Conservation (phyloP, 176 grass and related monocot genomes). For the barley (Hordeum vulgare) region DNA sequence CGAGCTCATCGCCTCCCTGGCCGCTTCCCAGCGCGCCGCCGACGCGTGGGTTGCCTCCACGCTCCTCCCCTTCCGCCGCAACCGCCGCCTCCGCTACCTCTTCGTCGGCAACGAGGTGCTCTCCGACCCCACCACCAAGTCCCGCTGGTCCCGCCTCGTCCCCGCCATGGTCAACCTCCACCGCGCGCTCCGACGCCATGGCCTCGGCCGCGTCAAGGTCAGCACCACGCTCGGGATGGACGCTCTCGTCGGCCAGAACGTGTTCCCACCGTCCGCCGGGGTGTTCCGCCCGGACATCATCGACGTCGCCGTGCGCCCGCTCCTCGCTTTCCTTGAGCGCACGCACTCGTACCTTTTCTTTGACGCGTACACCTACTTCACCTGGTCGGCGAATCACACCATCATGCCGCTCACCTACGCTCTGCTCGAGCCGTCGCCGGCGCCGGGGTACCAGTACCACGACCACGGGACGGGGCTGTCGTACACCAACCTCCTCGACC, state of each 20-base stretch:
- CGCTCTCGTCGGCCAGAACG: conserved; percentile 27
- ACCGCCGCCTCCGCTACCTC: conserved; percentile 39
- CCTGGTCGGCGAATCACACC: conserved; percentile 39
- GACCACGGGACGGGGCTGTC: conserved; percentile 29
- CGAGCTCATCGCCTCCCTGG: conserved; percentile 36
- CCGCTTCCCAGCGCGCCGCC: conserved; percentile 34
- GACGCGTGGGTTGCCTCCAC: conserved; percentile 46
- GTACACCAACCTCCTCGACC: conserved; percentile 55
- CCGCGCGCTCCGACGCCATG: conserved; percentile 23
- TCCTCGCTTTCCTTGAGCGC: conserved; percentile 41
- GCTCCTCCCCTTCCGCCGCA: conserved; percentile 39
- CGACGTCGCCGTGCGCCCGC: conserved; percentile 27
- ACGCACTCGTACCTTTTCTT: conserved; percentile 52
- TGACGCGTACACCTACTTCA: conserved; percentile 54
- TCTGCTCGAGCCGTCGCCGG: conserved; percentile 23
- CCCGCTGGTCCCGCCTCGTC: conserved; percentile 43
- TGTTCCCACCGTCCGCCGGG: conserved; percentile 48
- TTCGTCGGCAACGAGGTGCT: conserved; percentile 74
- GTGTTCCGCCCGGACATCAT: conserved; percentile 49
- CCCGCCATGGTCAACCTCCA: conserved; percentile 51
- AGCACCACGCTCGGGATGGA: conserved; percentile 55
- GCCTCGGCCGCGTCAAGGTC: conserved; percentile 34
- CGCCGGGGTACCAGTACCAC: conserved; percentile 20
- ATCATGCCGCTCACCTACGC: conserved; percentile 48
- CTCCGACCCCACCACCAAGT: conserved; percentile 33